Evolutionary conservation across 176 grass and related monocot species (phyloP).

Genomic region (Aegilops umbellulata): DNA sequence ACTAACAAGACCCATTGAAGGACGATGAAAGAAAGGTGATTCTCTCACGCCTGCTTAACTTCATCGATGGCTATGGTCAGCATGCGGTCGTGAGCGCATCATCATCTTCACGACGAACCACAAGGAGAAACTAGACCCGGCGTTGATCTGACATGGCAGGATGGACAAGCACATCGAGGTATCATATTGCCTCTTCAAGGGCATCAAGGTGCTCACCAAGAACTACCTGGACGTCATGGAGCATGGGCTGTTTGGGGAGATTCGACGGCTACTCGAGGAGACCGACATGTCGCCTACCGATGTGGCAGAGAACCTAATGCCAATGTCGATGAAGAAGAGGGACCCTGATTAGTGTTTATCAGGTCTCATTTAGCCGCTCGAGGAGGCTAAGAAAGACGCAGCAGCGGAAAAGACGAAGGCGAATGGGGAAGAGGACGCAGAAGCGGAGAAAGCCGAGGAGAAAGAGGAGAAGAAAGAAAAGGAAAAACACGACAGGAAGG

Average conservation of each 20-base stretch:
- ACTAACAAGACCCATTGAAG: no score
- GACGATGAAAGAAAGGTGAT: neutral
- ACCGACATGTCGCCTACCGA: no score
- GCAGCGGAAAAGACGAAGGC: neutral
- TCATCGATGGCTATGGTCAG: slow-evolving; percentile 74
- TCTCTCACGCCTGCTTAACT: slow-evolving; percentile 62
- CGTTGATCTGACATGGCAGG: slow-evolving; percentile 50
- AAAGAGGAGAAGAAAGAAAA: neutral
- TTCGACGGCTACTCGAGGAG: no score
- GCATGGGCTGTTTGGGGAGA: no score
- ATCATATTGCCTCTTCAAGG: slow-evolving; percentile 45
- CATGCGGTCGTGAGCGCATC: slow-evolving; percentile 59
- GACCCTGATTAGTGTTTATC: no score
- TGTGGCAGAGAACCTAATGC: no score
- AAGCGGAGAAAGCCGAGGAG: slow-evolving; percentile 1
- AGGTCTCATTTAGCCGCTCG: no score
- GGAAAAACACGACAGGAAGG: neutral
- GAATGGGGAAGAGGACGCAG: neutral
- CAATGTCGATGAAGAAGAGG: no score
- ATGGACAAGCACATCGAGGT: slow-evolving; percentile 73
- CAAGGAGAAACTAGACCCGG: slow-evolving; percentile 55
- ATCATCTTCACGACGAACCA: neutral
- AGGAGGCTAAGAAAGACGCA: slow-evolving; percentile 13
- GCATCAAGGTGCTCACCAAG: slow-evolving; percentile 41
- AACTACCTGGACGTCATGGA: slow-evolving; percentile 35